Percentiles rank a stretch among this genome's conserved stretches.
These are phyloP conservation scores for Phytophthora foliorum DNA, from an alignment of 352 stramenopile species.

Conservation along the genomic window DNA sequence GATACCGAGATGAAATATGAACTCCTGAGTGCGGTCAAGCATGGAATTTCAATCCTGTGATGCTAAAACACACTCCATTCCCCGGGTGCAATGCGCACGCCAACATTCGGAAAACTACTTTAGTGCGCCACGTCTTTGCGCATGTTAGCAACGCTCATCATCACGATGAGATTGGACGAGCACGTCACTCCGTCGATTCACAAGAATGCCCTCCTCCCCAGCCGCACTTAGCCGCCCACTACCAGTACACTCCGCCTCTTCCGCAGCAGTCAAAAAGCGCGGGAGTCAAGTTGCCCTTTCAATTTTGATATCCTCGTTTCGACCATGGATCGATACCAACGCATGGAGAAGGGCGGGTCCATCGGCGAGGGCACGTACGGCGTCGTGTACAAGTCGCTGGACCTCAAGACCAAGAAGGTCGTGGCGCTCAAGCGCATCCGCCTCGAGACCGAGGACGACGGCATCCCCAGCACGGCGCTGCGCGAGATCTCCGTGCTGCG, in stretches of 20 bases:
- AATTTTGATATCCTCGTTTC: not conserved
- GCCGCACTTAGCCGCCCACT: not conserved
- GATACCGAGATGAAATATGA: not conserved
- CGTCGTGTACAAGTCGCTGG: slow-evolving; percentile 97
- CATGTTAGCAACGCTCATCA: slow-evolving; percentile 20
- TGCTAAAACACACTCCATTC: not conserved
- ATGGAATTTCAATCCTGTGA: no score
- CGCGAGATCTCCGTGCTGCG: slow-evolving; percentile 98
- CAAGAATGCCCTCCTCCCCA: not conserved
- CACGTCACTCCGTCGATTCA: not conserved
- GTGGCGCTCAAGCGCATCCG: slow-evolving; percentile 98
- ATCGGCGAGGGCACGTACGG: slow-evolving; percentile 97
- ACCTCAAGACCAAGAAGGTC: slow-evolving; percentile 92
- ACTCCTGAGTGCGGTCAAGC: no score
- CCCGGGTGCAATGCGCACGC: not conserved
- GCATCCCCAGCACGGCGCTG: slow-evolving; percentile 98
- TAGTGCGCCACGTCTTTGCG: slow-evolving; percentile 4
- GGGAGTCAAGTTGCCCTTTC: slow-evolving; percentile 15
- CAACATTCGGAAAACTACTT: not conserved
- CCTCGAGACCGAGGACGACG: slow-evolving; percentile 99
- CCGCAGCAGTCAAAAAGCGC: slow-evolving; percentile 38
- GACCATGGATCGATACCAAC: slow-evolving; percentile 91
- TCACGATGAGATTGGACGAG: slow-evolving; percentile 25
- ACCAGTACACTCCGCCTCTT: not conserved
- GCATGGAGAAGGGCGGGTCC: slow-evolving; percentile 94